Evolutionary conservation across 1,284 basidiomycete species (phyloP), one percentile per base, ranked within the genome.

Genomic region (Boletus holoroseus): DNA sequence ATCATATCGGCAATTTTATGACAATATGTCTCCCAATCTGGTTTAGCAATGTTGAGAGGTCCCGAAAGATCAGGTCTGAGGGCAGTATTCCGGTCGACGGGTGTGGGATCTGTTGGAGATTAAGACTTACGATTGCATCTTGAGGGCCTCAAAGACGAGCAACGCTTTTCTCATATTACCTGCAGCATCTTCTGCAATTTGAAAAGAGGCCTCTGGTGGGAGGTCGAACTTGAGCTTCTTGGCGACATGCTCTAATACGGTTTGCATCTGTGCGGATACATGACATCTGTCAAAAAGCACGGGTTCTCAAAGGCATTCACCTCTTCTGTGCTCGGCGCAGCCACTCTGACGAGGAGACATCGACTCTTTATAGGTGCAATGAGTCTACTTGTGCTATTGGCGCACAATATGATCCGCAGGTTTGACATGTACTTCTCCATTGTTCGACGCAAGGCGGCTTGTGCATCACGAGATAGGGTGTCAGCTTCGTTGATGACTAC

Each of bases 341-440:
- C 91, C 7, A 99, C 94, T 41, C 95, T 82, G 60, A 99, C 81
- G 32, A 99, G 78, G 39, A 99, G 75, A 73, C 96, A 99, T 48
- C 95, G 83, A 74, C 88, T 92, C 66, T 92, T 87, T 67, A 99
- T 99, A 2, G 95, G 96, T 1, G 94, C 94, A 64, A 99, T 99
- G 55, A 99, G 88, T 61, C 90, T 89, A 65, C 89, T 91, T 3
- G 96, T 98, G 66, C 91, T 94, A 70, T 93, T 96, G n/a, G 95
- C 93, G 68, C 95, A 98, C 11, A 99, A 81, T 61, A 99, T 95
- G 58, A 99, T 84, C 41, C 96, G 85, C 80, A 99, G 81, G 68
- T 98, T 99, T 43, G 84, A 85, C 90, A 97, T 98, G 75, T 97
- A 99, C 70, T 98, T 95, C 64, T 99, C 95, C 95, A 99, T 99